phyloP scores from a whole-genome alignment of 2,329 filamentous ascomycete species.

The Monilinia fructicola region DNA sequence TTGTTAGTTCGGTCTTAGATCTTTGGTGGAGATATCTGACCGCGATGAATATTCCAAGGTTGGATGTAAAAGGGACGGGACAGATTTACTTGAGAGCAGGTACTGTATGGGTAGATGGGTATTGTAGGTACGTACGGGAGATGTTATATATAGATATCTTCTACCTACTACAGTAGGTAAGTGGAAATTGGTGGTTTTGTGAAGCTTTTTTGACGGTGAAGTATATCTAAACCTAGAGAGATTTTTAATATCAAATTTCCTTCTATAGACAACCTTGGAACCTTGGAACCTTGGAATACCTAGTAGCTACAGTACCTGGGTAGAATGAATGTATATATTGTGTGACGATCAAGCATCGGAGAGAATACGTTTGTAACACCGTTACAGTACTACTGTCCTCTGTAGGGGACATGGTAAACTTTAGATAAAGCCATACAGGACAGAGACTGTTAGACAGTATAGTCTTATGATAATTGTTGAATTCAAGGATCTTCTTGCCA shows the following conservation, averaged over 20 bases:
- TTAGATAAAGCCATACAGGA: no score
- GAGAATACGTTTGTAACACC: background rate
- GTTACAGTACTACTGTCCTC: no score
- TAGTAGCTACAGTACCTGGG: background rate
- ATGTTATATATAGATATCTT: conserved; percentile 11
- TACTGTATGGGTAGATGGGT: no score
- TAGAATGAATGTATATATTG: background rate
- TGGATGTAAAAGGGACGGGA: background rate
- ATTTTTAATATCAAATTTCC: background rate
- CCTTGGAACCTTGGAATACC: no score
- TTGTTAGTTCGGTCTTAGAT: conserved; percentile 12
- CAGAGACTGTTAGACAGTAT: no score
- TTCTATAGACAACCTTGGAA: no score
- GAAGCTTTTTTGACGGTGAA: background rate
- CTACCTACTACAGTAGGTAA: no score
- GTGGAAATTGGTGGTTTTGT: no score
- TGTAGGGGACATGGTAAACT: no score
- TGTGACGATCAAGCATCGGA: conserved; percentile 7
- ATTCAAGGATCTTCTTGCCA: conserved; percentile 11
- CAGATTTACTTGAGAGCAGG: background rate
- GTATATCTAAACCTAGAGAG: background rate
- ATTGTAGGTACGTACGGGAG: no score
- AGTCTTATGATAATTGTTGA: background rate
- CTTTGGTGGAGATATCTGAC: conserved; percentile 11
- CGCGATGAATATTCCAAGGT: conserved; percentile 6